A percentile compares a stretch with the other conserved stretches of the same genome.
These are phyloP conservation scores for Leishmania tarentolae DNA, from an alignment of 208 protist species.

Conservation along the genomic window DNA sequence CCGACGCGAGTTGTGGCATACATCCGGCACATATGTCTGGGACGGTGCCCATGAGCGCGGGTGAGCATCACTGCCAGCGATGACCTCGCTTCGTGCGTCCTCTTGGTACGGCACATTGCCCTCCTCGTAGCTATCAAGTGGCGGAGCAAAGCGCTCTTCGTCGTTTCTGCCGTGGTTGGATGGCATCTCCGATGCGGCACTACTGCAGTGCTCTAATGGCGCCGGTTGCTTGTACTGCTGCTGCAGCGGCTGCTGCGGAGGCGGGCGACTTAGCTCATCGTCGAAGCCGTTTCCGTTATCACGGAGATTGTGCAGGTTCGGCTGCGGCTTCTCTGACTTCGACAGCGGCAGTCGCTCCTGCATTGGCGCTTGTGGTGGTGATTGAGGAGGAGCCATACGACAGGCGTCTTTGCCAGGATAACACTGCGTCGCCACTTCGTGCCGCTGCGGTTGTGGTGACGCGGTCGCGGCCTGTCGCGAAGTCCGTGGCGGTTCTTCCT, in stretches of 20 bases:
- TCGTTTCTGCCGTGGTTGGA: neutral
- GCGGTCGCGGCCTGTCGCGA: neutral
- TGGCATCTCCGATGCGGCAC: neutral
- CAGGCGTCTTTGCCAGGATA: neutral
- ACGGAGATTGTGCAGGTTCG: neutral
- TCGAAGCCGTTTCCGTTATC: neutral
- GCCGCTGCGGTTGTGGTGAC: neutral
- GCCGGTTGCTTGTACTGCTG: neutral
- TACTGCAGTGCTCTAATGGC: neutral
- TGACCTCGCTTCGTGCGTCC: neutral
- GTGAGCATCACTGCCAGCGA: neutral
- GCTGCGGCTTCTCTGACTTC: neutral
- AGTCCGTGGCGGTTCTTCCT: neutral
- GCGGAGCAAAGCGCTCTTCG: neutral
- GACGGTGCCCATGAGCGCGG: neutral
- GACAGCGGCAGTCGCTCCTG: neutral
- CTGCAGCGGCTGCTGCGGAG: neutral
- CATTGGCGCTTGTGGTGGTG: neutral
- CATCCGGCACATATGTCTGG: neutral
- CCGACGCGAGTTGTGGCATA: conserved; percentile 11
- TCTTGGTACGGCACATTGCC: neutral
- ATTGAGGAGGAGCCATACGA: neutral
- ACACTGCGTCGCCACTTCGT: neutral
- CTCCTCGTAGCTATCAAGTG: neutral
- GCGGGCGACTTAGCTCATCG: neutral